Percentiles rank a stretch among this genome's conserved stretches.
These are phyloP conservation scores for Candida piceae DNA, from an alignment of 805 yeast genomes.

Conservation along the genomic window DNA sequence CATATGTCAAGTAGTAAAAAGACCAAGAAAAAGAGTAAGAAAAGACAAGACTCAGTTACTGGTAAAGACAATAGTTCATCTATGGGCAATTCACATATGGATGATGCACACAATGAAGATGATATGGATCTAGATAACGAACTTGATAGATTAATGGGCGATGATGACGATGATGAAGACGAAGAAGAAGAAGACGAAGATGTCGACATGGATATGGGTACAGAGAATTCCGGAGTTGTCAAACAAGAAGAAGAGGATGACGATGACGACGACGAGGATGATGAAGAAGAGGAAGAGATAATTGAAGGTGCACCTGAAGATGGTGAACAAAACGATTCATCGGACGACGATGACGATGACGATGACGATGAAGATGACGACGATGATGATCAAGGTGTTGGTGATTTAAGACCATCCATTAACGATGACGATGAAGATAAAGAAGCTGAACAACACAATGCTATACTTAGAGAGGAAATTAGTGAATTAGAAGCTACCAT, in stretches of 20 bases:
- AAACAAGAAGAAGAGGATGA: background rate
- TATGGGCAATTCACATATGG: background rate
- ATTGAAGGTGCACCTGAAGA: constrained; percentile 38
- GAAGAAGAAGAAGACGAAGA: background rate
- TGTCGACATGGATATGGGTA: background rate
- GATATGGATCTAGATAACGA: constrained; percentile 32
- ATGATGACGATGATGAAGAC: constrained; percentile 15
- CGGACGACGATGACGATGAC: constrained; percentile 44
- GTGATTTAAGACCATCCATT: constrained; percentile 28
- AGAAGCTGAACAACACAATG: constrained; percentile 56
- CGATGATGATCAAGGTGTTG: constrained; percentile 39
- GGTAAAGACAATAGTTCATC: background rate
- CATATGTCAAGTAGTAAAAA: constrained; percentile 13
- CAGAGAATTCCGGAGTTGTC: background rate
- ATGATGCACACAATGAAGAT: constrained; percentile 25
- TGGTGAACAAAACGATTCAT: constrained; percentile 41
- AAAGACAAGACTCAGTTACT: background rate
- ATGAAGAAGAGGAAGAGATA: constrained; percentile 41
- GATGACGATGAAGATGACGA: constrained; percentile 46
- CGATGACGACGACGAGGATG: constrained; percentile 16
- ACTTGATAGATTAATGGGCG: constrained; percentile 22
- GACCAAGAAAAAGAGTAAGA: constrained; percentile 16
- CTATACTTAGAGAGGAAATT: constrained; percentile 79
- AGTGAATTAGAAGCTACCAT: constrained; percentile 75
- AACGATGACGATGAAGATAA: constrained; percentile 36